Evolutionary conservation across 2,329 filamentous ascomycete species (phyloP), one percentile per base, ranked within the genome.

Genomic region (Tolypocladium amazonense): DNA sequence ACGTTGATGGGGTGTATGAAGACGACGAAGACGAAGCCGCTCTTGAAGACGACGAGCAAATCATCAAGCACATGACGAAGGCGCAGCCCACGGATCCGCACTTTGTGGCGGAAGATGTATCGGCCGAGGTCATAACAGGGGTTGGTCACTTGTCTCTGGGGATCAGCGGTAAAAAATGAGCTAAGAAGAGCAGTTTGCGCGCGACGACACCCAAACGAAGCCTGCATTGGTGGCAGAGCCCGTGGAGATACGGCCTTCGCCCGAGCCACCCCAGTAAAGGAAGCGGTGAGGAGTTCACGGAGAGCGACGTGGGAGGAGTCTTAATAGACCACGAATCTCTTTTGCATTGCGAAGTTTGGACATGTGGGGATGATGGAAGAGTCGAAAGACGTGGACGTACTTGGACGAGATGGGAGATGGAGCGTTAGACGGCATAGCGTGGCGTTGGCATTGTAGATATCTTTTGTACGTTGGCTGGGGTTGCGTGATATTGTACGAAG

Each of bases 81-180:
- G 56, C 54, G 12, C 59, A 57, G 14, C 15, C 61, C 23, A 56
- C 53, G n/a, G 59, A 62, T 14, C 57, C 63, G 59, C 64, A 66
- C 20, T 58, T 64, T 52, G 58, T 72, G 30, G 69, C 76, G 7
- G 71, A 77, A 61, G 84, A 86, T 64, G 59, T 77, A 14, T 73
- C 76, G 58, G 84, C 82, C 2, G 82, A 86, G 69, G 65, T 84
- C 35, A 85, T 86, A 58, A 85, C 83, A 23, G 84, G 84, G 59
- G 71, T 87, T 72, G 77, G 79, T 71, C 76, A 82, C 62, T 69
- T 86, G 57, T 74, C 75, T 57, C 63, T 83, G 41, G 77, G 79
- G 60, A 75, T 76, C 65, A 73, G 71, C 58, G 64, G 61, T 57
- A 66, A 66, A 67, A 67, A 62, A 62, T 65, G 66, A 65, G 66